These are phyloP conservation scores for Boletus edulis DNA, from an alignment of 768 basidiomycete species.

Conservation along the genomic window DNA sequence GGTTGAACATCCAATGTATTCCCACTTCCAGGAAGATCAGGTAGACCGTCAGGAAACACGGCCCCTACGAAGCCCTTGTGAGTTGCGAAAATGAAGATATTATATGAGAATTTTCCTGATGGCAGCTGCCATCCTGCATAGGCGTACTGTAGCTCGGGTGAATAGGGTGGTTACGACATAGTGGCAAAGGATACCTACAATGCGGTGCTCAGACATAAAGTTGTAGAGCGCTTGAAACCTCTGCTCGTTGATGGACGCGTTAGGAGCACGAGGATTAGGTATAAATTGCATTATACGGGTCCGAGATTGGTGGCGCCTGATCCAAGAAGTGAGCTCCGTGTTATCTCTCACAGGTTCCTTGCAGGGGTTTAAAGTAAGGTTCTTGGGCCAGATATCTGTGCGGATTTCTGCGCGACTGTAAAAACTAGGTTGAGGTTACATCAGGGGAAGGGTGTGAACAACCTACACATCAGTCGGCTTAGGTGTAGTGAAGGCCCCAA, in stretches of 20 bases:
- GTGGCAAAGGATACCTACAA: slow-evolving; percentile 38
- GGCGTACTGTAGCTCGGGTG: slow-evolving; percentile 40
- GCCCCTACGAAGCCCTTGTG: slow-evolving; percentile 39
- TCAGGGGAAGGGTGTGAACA: background rate
- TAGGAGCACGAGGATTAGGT: slow-evolving; percentile 30
- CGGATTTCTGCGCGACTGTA: slow-evolving; percentile 47
- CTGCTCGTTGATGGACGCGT: slow-evolving; percentile 41
- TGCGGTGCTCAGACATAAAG: slow-evolving; percentile 40
- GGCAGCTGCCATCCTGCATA: slow-evolving; percentile 49
- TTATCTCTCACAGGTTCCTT: slow-evolving; percentile 40
- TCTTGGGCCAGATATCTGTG: slow-evolving; percentile 51
- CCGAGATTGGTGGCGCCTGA: slow-evolving; percentile 35
- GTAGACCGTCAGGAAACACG: slow-evolving; percentile 54
- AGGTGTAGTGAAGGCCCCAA: slow-evolving; percentile 17
- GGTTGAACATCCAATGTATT: slow-evolving; percentile 14
- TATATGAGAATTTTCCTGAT: slow-evolving; percentile 40
- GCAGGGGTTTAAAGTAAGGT: slow-evolving; percentile 40
- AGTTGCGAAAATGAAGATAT: slow-evolving; percentile 47
- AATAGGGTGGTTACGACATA: background rate
- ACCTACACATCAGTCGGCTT: slow-evolving; percentile 36
- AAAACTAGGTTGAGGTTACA: background rate
- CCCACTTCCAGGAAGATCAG: slow-evolving; percentile 33
- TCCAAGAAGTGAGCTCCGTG: slow-evolving; percentile 46
- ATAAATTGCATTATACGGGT: slow-evolving; percentile 43
- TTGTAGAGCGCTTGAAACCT: slow-evolving; percentile 41